Conservation (phyloP, 2,329 filamentous ascomycete genomes). For the Clarireedia sp. region DNA sequence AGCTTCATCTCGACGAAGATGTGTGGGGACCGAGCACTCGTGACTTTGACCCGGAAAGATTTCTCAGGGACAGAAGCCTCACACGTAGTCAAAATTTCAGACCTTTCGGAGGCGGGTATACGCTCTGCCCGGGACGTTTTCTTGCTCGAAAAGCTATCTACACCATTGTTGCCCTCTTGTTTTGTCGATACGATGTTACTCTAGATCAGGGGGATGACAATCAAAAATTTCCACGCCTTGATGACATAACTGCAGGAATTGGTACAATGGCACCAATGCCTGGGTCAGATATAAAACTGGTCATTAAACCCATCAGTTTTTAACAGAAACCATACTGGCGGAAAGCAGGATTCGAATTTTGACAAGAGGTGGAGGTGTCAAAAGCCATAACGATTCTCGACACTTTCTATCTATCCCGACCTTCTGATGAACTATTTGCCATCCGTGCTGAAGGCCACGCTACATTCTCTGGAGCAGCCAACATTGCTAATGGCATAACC, state of each 20-base stretch:
- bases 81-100: not conserved
- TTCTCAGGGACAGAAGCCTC: not conserved
- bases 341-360: no score
- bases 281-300: not conserved
- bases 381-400: not conserved
- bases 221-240: not conserved
- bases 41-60: slow-evolving; percentile 4
- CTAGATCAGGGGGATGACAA: not conserved
- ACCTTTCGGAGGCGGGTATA: slow-evolving; percentile 5
- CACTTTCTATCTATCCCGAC: not conserved
- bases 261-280: not conserved
- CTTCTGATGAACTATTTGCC: slow-evolving; percentile 22
- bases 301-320: not conserved
- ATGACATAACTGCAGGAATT: not conserved
- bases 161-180: not conserved
- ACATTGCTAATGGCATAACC: slow-evolving; percentile 14
- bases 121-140: slow-evolving; percentile 3
- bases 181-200: not conserved
- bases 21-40: not conserved
- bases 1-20: slow-evolving; percentile 3
- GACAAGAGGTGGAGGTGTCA: not conserved
- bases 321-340: no score
- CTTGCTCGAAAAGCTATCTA: not conserved
- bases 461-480: slow-evolving; percentile 12
- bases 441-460: slow-evolving; percentile 34